Evolutionary conservation across 2,329 filamentous ascomycete species (phyloP), one percentile per base, ranked within the genome.

Genomic region (Phialophora macrospora): DNA sequence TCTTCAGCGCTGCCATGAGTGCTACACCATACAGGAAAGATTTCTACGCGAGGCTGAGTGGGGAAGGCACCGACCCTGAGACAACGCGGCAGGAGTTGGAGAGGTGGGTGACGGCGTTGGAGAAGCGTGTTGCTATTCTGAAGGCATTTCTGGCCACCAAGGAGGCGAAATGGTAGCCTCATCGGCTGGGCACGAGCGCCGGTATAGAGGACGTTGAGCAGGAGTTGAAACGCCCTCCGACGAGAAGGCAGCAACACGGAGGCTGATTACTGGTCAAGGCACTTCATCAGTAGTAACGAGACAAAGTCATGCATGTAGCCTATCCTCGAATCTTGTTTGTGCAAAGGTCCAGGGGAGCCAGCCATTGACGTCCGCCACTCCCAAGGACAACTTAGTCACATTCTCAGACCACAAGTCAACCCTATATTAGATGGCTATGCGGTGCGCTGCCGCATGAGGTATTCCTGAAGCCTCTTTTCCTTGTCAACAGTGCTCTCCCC

Each of bases 401-500:
- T 6, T n/a, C 17, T 44, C 7, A n/a, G 8, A n/a, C n/a, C 38
- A n/a, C 17, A 44, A 7, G 14, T 3, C 38, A 1, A 44, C 38
- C 38, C 38, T 6, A 20, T 8, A 8, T 44, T n/a, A 11, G 2
- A 28, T 52, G 2, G 22, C 22, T 52, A 52, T 52, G 20, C 48
- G 26, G 48, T 28, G 3, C 48, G 48, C 20, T 67, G 54, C 30
- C 54, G 59, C 28, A 44, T 55, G 9, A 68, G 65, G 51, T 68
- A 67, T 7, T 58, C 64, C n/a, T 65, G 32, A 41, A 67, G 46
- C 46, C 62, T 68, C 49, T 58, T 68, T 59, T 68, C 41, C 38
- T 64, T 54, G 14, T 41, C 24, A 2, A 52, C 26, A 9, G 11
- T 26, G 30, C 38, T 44, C 17, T n/a, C 38, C 3, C 38, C 38